Evolutionary conservation across 2,329 filamentous ascomycete species (phyloP).

Genomic region (Neonectria punicea): DNA sequence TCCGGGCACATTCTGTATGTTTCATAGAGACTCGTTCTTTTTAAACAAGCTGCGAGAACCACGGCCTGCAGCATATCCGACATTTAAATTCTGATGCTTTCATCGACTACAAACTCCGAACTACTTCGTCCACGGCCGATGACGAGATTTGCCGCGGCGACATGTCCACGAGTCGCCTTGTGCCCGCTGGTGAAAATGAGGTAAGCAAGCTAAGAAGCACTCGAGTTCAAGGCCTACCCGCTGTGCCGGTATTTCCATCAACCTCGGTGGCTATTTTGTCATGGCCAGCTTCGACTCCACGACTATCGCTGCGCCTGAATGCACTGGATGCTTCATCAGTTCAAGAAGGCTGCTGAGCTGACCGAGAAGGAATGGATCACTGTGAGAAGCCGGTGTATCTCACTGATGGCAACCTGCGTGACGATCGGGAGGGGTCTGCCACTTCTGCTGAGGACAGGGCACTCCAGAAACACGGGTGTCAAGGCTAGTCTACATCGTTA

Average conservation of each 20-base stretch:
- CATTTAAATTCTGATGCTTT: constrained; percentile 55
- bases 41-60: too few relatives aligned
- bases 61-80: constrained; percentile 59
- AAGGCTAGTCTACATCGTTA: constrained; percentile 53
- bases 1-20: constrained; percentile 65
- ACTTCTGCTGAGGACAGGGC: constrained; percentile 26
- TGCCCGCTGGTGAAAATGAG: constrained; percentile 67
- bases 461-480: constrained; percentile 32
- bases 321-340: constrained; percentile 62
- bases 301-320: constrained; percentile 64
- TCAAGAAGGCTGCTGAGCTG: constrained; percentile 63
- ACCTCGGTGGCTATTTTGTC: constrained; percentile 65
- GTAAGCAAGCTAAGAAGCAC: constrained; percentile 67
- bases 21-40: constrained; percentile 46
- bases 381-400: constrained; percentile 51
- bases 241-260: constrained; percentile 72
- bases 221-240: constrained; percentile 69
- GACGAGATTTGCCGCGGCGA: constrained; percentile 40
- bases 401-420: constrained; percentile 46
- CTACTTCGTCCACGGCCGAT: constrained; percentile 57
- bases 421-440: constrained; percentile 44
- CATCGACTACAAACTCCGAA: constrained; percentile 66
- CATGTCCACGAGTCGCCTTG: constrained; percentile 61
- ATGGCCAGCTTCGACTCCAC: constrained; percentile 74
- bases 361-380: constrained; percentile 50